Base-by-base conservation (phyloP, 164 flowering plant genomes). In the Pachysandra terminalis region DNA sequence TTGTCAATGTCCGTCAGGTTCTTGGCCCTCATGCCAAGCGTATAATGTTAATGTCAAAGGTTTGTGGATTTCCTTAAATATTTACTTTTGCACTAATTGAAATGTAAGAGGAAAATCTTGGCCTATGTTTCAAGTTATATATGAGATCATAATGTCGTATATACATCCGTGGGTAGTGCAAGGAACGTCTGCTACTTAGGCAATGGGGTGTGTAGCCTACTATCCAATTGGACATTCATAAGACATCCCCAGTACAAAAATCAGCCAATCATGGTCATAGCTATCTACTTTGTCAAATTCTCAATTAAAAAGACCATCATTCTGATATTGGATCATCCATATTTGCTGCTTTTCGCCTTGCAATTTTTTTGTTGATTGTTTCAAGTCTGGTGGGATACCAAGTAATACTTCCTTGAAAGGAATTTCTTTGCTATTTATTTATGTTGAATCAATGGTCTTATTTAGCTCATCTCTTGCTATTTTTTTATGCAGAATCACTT, bases 21-120 rank as follows among this genome's bases (percentile, higher is more conserved):
- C 96, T 90, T 56, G 96, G 96, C 22, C 73, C 84, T 21, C 93
- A 90, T 81, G 87, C 91, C 15, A 90, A 90, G 77, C 48, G 60
- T 41, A 90, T 90, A 35, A 74, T 80, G 67, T 64, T 90, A 59
- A 90, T 90, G 96, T 90, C 96, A 26, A 90, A 90, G 91, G 93
- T 88, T 71, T 49, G 78, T 64, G 14, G 51, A 62, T 52, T 27
- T 5, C 57, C 68, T 68, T 27, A 27, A 8, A 10, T 67, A 6
- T 53, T 49, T 22, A 5, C 27, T 52, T 25, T 1, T 40, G 2
- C 32, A 1, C 26, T 19, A 10, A 8, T 24, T 45, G 26, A 26
- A 24, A 19, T 3, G 7, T 32, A 32, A 32, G 37, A 32, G 37
- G 37, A 32, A 32, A 32, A 3, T 32, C 5, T 3, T 32, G n/a